A percentile compares a stretch with the other conserved stretches of the same genome.
phyloP scores from a whole-genome alignment of 768 basidiomycete genomes.

The Gyrodon lividus region DNA sequence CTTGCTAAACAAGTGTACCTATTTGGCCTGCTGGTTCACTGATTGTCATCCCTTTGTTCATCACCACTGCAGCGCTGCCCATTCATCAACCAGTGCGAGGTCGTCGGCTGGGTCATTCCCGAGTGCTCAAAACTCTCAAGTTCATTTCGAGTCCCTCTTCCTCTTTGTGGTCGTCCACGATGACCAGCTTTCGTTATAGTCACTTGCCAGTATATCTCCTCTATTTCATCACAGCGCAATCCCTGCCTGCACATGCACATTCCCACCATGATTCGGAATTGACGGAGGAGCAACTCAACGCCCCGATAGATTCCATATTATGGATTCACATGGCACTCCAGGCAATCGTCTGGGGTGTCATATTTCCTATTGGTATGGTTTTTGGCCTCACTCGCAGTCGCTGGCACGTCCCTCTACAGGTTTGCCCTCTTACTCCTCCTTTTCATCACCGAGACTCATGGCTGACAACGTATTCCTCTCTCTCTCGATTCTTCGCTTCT shows the following conservation, averaged over 20 bases:
- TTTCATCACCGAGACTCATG: background rate
- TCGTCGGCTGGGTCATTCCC: too few species aligned
- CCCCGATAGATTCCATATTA: conserved; percentile 73
- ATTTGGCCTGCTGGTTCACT: too few species aligned
- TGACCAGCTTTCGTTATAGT: background rate
- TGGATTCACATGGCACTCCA: conserved; percentile 86
- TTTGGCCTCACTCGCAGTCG: conserved; percentile 73
- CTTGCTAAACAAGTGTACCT: too few species aligned
- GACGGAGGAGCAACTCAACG: conserved; percentile 59
- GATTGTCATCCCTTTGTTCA: too few species aligned
- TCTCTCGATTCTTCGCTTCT: background rate
- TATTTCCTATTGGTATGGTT: conserved; percentile 86
- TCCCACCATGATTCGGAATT: conserved; percentile 56
- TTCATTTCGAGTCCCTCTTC: too few species aligned
- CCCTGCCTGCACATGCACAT: conserved; percentile 42
- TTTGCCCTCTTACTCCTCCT: background rate
- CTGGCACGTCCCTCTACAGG: conserved; percentile 92
- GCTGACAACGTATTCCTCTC: background rate
- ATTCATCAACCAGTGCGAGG: too few species aligned
- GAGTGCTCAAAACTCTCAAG: too few species aligned
- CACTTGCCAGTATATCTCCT: conserved; percentile 9
- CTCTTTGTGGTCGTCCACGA: background rate
- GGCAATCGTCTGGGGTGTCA: conserved; percentile 74
- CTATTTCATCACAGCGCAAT: conserved; percentile 7
- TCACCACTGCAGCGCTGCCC: too few species aligned